Percentiles rank a stretch among this genome's conserved stretches.
These are phyloP conservation scores for Xerophyta viscosa DNA, from an alignment of 106 monocot species.

Conservation along the genomic window DNA sequence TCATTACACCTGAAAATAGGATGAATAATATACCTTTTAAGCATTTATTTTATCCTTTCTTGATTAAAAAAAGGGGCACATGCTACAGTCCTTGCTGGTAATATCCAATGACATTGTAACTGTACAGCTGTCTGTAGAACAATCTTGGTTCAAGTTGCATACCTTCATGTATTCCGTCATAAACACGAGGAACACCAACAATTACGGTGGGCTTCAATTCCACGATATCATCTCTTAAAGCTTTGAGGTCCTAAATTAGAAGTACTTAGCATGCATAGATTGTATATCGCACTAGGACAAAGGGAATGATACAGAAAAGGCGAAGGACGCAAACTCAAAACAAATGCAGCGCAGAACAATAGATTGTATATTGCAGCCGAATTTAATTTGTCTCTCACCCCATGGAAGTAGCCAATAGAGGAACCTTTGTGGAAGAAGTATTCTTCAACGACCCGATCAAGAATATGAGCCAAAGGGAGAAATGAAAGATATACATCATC, in stretches of 20 bases:
- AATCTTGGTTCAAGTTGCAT: neutral
- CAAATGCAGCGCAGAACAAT: too few relatives aligned
- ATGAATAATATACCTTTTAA: neutral
- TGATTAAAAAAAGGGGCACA: too few relatives aligned
- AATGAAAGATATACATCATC: slow-evolving; percentile 90
- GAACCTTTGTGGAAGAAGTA: slow-evolving; percentile 91
- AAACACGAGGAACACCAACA: slow-evolving; percentile 92
- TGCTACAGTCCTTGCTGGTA: too few relatives aligned
- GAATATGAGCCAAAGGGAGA: slow-evolving; percentile 91
- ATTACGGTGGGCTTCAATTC: slow-evolving; percentile 86
- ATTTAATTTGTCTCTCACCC: slow-evolving; percentile 28
- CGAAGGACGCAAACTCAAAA: neutral
- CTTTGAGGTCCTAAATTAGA: slow-evolving; percentile 58
- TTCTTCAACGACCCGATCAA: slow-evolving; percentile 86
- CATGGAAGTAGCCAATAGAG: slow-evolving; percentile 90
- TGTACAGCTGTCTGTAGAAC: too few relatives aligned
- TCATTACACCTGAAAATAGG: slow-evolving; percentile 49
- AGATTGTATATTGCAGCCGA: too few relatives aligned
- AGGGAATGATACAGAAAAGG: neutral
- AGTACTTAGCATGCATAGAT: slow-evolving; percentile 1
- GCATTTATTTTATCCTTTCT: too few relatives aligned
- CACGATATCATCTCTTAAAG: slow-evolving; percentile 77
- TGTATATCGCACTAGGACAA: too few relatives aligned
- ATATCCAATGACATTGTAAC: too few relatives aligned
- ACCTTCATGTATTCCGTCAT: slow-evolving; percentile 88